These are phyloP conservation scores for Phytopythium chamaehyphon DNA, from an alignment of 352 stramenopile species.

Conservation along the genomic window DNA sequence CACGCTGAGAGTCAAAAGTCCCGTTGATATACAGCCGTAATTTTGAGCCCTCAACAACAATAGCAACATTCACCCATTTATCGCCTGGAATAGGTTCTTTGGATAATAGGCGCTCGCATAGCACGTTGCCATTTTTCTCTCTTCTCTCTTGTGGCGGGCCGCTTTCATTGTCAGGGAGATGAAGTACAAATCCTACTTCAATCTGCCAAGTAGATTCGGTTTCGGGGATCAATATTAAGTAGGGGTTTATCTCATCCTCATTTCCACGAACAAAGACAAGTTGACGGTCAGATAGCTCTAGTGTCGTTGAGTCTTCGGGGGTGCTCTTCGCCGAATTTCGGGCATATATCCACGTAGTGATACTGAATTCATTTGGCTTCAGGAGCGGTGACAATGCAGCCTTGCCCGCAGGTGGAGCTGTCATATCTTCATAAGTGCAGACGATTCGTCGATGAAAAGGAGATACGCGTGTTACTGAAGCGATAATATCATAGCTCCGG, in stretches of 20 bases:
- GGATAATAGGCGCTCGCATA: constrained; percentile 61
- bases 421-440: constrained; percentile 55
- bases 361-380: constrained; percentile 82
- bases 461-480: constrained; percentile 48
- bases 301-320: not conserved
- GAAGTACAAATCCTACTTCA: constrained; percentile 49
- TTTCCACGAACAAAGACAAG: constrained; percentile 76
- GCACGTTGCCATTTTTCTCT: not conserved
- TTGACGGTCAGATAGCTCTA: constrained; percentile 23
- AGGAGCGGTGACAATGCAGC: constrained; percentile 45
- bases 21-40: constrained; percentile 90
- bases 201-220: constrained; percentile 39
- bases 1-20: constrained; percentile 77
- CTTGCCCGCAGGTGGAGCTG: constrained; percentile 11
- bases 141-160: not conserved
- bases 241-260: constrained; percentile 53
- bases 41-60: constrained; percentile 85
- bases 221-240: constrained; percentile 49
- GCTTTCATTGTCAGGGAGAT: not conserved
- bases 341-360: constrained; percentile 85
- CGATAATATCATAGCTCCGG: constrained; percentile 77
- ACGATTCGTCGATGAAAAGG: constrained; percentile 46
- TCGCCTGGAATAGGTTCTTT: constrained; percentile 64
- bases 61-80: constrained; percentile 81
- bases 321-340: not conserved